Base-by-base conservation (phyloP, 169 alveolate genomes). In the Plasmodium yoelii region DNA sequence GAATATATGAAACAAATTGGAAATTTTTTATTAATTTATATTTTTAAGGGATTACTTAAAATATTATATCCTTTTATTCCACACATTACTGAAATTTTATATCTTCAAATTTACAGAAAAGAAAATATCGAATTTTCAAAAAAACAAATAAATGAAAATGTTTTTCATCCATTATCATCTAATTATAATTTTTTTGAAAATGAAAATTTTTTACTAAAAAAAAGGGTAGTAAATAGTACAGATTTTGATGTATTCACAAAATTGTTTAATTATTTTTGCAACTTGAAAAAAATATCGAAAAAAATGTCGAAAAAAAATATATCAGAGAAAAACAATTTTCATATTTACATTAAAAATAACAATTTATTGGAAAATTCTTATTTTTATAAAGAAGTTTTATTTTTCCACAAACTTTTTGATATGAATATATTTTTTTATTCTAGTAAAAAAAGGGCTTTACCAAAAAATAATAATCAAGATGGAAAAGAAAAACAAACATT, bases 41-140 rank as follows among this genome's bases (percentile, higher is more conserved):
- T 75, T 55, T 63, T 75, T 63, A 63, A 68, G 19, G 88, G 88
- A 1, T 2, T 75, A 1, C 28, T 75, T 19, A 75, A 75, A 75
- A 26, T 47, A 24, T 7, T 75, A 2, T 75, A 46, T 19, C 88
- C 88, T 19, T 75, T 75, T 22, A 67, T 63, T 19, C 88, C 88
- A 47, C 88, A 75, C 13, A 75, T 75, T 61, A 19, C 77, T 6
- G 88, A 75, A 63, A 28, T 75, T 3, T 53, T 75, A 8, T 75
- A 12, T 22, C 47, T 61, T 22, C 73, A 67, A 19, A 49, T 75
- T 39, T 63, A 46, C 44, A 39, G 6, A 15, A 75, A 26, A 67
- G 18, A 63, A 18, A 24, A 75, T 26, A 19, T 24, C 5, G 44
- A 13, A 1, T 7, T 5, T 7, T 13, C 13, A 13, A 19, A 15